Evolutionary conservation across 140 eudicot genomes (phyloP).

Genomic region (Erigeron philadelphicus): DNA sequence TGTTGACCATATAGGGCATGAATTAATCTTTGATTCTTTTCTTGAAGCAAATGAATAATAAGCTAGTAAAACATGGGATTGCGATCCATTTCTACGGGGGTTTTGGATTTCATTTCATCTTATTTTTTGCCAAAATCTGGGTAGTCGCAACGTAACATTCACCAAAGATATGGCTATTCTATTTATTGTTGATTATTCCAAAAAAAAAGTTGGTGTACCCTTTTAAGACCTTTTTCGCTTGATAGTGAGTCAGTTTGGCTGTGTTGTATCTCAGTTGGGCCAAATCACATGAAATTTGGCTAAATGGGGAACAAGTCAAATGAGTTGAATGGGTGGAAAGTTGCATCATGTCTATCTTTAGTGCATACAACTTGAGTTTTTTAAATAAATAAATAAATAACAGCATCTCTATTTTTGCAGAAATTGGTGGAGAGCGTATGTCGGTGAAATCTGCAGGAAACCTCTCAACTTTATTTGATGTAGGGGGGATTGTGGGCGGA

Average conservation of each 20-base stretch:
- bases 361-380: background rate
- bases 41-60: background rate
- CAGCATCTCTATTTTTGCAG: conserved; percentile 34
- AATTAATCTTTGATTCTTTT: background rate
- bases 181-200: background rate
- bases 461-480: conserved; percentile 83
- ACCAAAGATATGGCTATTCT: background rate
- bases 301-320: background rate
- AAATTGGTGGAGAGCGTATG: conserved; percentile 72
- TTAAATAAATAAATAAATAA: too few species aligned
- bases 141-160: background rate
- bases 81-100: background rate
- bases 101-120: background rate
- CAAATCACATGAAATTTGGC: background rate
- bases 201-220: background rate
- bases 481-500: conserved; percentile 93
- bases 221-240: too few species aligned
- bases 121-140: background rate
- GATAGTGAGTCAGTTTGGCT: background rate
- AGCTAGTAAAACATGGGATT: background rate
- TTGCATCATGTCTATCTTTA: background rate
- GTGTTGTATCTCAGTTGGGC: background rate
- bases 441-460: conserved; percentile 92
- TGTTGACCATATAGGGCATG: background rate
- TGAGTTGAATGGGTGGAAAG: background rate